Conservation (phyloP, 768 basidiomycete genomes). For the Lactifluus hygrophoroides region DNA sequence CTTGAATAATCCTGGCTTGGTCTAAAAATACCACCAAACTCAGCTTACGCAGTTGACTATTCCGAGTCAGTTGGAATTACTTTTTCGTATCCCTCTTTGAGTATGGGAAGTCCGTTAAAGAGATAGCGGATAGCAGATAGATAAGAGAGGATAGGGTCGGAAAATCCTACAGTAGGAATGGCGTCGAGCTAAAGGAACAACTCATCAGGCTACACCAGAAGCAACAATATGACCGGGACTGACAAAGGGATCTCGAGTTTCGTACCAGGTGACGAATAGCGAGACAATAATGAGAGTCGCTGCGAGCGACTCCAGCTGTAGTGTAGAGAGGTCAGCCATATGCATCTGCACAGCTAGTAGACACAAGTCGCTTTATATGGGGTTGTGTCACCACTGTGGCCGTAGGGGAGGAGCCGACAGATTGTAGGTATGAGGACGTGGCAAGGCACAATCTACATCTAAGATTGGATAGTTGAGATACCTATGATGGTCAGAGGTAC, state of each 20-base stretch:
- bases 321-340: no score
- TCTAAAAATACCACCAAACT: conserved; percentile 13
- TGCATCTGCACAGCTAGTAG: no score
- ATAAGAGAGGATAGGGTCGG: conserved; percentile 25
- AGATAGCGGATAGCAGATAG: background rate
- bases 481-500: no score
- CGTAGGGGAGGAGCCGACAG: no score
- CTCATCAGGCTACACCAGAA: background rate
- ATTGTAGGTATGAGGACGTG: no score
- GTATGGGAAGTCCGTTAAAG: background rate
- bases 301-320: no score
- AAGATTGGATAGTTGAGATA: no score
- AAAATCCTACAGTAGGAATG: conserved; percentile 27
- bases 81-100: conserved; percentile 4
- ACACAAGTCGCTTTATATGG: no score
- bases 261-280: background rate
- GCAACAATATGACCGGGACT: background rate
- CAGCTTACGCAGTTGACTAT: background rate
- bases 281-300: background rate
- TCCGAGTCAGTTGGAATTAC: background rate
- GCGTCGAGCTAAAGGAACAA: background rate
- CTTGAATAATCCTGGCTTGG: conserved; percentile 6
- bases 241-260: background rate
- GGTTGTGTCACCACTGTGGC: no score
- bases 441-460: no score